Base-by-base conservation (phyloP, 164 flowering plant genomes). In the Aristolochia fimbriata region DNA sequence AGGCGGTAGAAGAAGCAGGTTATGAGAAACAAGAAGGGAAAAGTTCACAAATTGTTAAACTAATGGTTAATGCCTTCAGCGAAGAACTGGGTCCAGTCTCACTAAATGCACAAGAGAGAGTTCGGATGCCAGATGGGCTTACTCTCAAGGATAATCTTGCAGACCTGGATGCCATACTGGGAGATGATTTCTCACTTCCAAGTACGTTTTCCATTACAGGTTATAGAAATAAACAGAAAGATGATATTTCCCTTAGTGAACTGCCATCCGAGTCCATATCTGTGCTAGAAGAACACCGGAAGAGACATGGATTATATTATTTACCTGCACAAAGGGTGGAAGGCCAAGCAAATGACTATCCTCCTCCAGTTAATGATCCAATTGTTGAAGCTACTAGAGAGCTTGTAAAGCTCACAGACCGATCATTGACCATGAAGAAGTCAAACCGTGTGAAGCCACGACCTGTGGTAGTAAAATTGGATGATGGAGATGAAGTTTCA, bases 391-490 rank as follows among this genome's bases (percentile, higher is more conserved):
- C 78, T 59, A 69, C 77, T 45, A 68, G 75, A 21, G 85, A 83
- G 71, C 88, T 92, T 61, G 80, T 78, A 27, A 87, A 80, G 76
- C 82, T 90, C 27, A 77, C 94, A 33, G 87, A 77, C 62, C 73
- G 75, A 57, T 83, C 97, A 23, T 68, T 87, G 48, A 61, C 49
- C 31, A 55, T 69, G 19, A 83, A 80, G 76, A 90, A 81, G 78
- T 45, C 76, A 49, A 78, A 61, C 63, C 80, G 72, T 47, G 62
- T 71, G 23, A 90, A 84, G 69, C 81, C 95, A 47, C 78, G 99
- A 63, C 99, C 99, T 8, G 80, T 83, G 64, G 99, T 93, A 45
- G 89, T 91, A 55, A 91, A 78, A 68, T 67, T 93, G 70, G 93
- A 90, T 62, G 87, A 81, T 46, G 86, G 80, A 47, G 83, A 79